A percentile compares a stretch with the other conserved stretches of the same genome.
Conservation (phyloP, 179 eudicot genomes). For the Camellia oleifera region DNA sequence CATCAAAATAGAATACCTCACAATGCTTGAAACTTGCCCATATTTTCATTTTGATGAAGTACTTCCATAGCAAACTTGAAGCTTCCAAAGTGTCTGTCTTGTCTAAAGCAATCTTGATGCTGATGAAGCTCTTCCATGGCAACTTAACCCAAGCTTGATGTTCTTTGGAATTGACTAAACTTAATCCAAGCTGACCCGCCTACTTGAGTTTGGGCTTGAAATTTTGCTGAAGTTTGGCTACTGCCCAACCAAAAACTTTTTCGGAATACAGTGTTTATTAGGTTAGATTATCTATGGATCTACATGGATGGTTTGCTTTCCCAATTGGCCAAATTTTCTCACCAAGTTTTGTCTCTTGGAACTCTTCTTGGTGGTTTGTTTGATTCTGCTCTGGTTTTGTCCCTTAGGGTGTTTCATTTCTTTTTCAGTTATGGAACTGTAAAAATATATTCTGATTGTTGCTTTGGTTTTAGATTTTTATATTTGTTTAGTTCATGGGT, state of each 20-base stretch:
- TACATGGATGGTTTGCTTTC: neutral
- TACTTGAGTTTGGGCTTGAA: conserved; percentile 3
- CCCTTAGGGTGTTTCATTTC: neutral
- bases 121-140: no score
- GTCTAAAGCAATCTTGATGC: no score
- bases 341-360: neutral
- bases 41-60: no score
- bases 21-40: no score
- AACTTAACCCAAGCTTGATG: no score
- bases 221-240: neutral
- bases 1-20: no score
- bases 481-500: neutral
- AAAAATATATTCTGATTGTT: neutral
- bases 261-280: no score
- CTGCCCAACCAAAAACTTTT: neutral
- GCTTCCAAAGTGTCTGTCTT: no score
- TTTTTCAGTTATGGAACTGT: neutral
- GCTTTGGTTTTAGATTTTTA: neutral
- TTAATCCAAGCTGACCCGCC: neutral
- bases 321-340: neutral
- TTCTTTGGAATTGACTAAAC: neutral
- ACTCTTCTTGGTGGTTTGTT: neutral
- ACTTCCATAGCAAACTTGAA: no score
- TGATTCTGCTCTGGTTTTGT: neutral
- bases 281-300: neutral